Percentiles rank a stretch among this genome's conserved stretches.
Conservation (phyloP, 768 basidiomycete genomes). For the Tricholomella constricta region DNA sequence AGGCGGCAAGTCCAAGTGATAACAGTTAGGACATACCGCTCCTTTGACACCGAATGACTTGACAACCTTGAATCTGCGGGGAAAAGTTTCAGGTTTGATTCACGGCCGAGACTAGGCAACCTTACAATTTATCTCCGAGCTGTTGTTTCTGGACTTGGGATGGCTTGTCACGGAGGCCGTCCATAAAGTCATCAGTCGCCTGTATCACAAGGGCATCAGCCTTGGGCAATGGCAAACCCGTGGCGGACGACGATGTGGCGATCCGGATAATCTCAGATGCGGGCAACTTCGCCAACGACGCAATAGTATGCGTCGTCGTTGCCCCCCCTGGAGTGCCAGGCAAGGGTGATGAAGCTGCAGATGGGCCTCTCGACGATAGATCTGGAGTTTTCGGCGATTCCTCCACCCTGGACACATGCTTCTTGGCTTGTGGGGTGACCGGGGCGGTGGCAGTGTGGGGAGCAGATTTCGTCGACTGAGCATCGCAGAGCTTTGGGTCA, state of each 20-base stretch:
- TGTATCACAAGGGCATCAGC: slow-evolving; percentile 69
- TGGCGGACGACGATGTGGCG: slow-evolving; percentile 50
- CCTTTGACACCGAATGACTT: slow-evolving; percentile 84
- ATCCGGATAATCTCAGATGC: slow-evolving; percentile 73
- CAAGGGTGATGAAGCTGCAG: slow-evolving; percentile 69
- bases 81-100: neutral
- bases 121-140: slow-evolving; percentile 75
- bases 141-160: slow-evolving; percentile 72
- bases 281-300: slow-evolving; percentile 71
- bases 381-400: slow-evolving; percentile 77
- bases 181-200: slow-evolving; percentile 74
- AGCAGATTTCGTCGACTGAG: slow-evolving; percentile 19
- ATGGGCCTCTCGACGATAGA: slow-evolving; percentile 72
- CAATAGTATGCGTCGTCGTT: slow-evolving; percentile 56
- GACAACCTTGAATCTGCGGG: slow-evolving; percentile 51
- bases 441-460: slow-evolving; percentile 10
- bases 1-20: neutral
- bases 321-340: slow-evolving; percentile 59
- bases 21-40: slow-evolving; percentile 44
- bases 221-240: slow-evolving; percentile 64
- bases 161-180: slow-evolving; percentile 57
- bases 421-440: slow-evolving; percentile 66
- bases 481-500: slow-evolving; percentile 24
- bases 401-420: slow-evolving; percentile 38
- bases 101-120: slow-evolving; percentile 8